Conservation (phyloP, 2,329 filamentous ascomycete species). For the Dactylellina leptospora region DNA sequence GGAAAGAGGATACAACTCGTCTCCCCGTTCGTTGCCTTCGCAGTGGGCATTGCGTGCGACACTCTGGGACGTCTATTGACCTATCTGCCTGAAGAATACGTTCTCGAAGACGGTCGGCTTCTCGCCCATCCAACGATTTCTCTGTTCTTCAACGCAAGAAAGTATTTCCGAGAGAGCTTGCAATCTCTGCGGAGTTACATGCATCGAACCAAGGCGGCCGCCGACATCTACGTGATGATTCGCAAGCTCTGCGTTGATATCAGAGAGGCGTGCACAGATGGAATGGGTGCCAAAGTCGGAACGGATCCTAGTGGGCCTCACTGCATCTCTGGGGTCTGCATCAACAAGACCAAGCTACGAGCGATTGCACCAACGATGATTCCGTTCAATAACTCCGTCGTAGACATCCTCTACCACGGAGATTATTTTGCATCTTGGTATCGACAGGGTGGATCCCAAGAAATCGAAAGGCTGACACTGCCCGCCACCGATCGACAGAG, state of each 20-base stretch:
- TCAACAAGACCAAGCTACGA: conserved; percentile 40
- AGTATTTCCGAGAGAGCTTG: conserved; percentile 51
- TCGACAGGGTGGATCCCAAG: conserved; percentile 48
- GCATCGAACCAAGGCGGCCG: conserved; percentile 44
- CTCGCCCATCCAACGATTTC: conserved; percentile 45
- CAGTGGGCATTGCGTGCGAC: conserved; percentile 49
- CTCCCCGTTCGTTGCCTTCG: conserved; percentile 43
- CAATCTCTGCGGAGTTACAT: conserved; percentile 44
- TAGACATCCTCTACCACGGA: conserved; percentile 49
- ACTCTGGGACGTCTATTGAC: conserved; percentile 50
- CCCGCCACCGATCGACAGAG: conserved; percentile 51
- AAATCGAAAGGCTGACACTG: conserved; percentile 50
- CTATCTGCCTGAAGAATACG: conserved; percentile 50
- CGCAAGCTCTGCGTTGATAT: conserved; percentile 49
- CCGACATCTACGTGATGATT: conserved; percentile 51
- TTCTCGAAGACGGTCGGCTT: conserved; percentile 51
- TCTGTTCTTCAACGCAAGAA: conserved; percentile 47
- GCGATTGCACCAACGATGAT: conserved; percentile 49
- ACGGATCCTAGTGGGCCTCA: conserved; percentile 28
- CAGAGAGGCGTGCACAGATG: conserved; percentile 45
- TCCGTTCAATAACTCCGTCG: conserved; percentile 46
- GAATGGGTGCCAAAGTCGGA: conserved; percentile 3
- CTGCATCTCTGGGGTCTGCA: conserved; percentile 44
- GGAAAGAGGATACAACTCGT: conserved; percentile 47
- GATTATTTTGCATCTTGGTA: conserved; percentile 51